Evolutionary conservation across 495 filamentous ascomycete species (phyloP).

Genomic region (Daldinia decipiens): DNA sequence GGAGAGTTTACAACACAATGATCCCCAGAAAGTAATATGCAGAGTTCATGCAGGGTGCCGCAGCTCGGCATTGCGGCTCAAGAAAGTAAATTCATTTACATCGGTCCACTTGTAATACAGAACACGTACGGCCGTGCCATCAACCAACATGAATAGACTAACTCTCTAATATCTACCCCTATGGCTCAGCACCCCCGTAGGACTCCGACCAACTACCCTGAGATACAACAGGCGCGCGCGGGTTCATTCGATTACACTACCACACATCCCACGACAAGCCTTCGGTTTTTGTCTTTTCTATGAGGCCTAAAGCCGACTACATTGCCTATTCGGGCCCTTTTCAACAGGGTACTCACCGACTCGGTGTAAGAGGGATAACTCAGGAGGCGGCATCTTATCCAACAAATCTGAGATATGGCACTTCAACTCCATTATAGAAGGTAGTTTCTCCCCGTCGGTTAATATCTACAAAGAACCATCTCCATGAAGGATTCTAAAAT

Average conservation of each 20-base stretch:
- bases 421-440: slow-evolving; percentile 8
- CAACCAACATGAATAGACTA: slow-evolving; percentile 6
- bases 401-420: not conserved
- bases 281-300: not conserved
- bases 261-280: not conserved
- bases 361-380: slow-evolving; percentile 2
- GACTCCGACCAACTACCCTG: not conserved
- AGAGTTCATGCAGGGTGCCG: slow-evolving; percentile 16
- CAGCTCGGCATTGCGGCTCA: slow-evolving; percentile 32
- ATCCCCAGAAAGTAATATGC: slow-evolving; percentile 10
- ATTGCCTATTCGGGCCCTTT: slow-evolving; percentile 4
- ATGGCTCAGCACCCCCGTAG: not conserved
- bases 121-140: slow-evolving; percentile 22
- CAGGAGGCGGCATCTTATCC: slow-evolving; percentile 2
- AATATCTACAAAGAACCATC: not conserved
- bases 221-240: not conserved
- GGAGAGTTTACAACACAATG: not conserved
- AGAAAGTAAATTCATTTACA: slow-evolving; percentile 10
- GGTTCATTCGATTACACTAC: not conserved
- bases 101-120: slow-evolving; percentile 1
- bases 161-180: not conserved
- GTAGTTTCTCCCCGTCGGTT: slow-evolving; percentile 7
- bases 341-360: slow-evolving; percentile 1
- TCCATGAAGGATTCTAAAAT: slow-evolving; percentile 11
- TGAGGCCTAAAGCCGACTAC: not conserved